These are phyloP conservation scores for Oryza coarctata DNA, from an alignment of 176 grass and related monocot species.

Conservation along the genomic window DNA sequence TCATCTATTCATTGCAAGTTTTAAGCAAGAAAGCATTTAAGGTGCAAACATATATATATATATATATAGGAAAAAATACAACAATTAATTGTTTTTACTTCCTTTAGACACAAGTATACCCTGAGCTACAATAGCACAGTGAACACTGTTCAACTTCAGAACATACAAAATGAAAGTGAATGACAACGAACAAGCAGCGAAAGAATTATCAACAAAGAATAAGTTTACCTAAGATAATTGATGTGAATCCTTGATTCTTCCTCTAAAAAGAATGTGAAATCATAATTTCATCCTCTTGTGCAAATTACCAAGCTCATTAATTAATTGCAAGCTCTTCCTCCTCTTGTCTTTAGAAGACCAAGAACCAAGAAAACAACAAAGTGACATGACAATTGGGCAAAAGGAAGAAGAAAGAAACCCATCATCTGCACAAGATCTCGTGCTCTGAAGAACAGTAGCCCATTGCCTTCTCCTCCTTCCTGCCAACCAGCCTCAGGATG, in stretches of 20 bases:
- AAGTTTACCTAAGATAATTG: conserved; percentile 9
- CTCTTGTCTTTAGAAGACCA: conserved; percentile 18
- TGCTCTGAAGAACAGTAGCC: conserved; percentile 34
- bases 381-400: background rate
- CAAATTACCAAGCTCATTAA: background rate
- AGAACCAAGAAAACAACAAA: conserved; percentile 34
- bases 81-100: background rate
- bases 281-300: background rate
- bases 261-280: conserved; percentile 19
- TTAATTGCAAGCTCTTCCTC: background rate
- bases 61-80: background rate
- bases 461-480: conserved; percentile 35
- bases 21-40: background rate
- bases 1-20: conserved; percentile 3
- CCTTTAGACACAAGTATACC: background rate
- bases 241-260: conserved; percentile 8
- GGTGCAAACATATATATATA: background rate
- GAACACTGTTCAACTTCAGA: conserved; percentile 18
- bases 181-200: background rate
- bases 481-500: conserved; percentile 53
- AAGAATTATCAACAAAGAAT: conserved; percentile 6
- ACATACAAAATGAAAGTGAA: background rate
- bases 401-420: background rate
- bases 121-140: background rate
- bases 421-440: conserved; percentile 54